Conservation (phyloP, 1,284 basidiomycete genomes). For the Sanghuangporus weigelae region DNA sequence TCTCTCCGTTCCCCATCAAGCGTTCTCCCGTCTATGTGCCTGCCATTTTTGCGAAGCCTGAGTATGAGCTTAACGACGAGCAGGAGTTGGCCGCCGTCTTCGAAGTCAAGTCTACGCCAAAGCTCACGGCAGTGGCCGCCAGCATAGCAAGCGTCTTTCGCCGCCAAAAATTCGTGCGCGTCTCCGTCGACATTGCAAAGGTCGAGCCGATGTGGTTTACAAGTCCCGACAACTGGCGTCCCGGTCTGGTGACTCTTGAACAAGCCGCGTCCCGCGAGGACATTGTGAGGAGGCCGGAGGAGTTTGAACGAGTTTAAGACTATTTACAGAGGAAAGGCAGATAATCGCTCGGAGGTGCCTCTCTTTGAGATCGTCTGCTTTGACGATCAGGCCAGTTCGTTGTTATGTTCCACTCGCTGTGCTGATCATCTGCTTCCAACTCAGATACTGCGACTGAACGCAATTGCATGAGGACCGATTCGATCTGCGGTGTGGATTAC, state of each 20-base stretch:
- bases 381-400: not conserved
- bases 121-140: not conserved
- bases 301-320: not conserved
- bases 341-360: not conserved
- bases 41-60: not conserved
- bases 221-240: slow-evolving; percentile 6
- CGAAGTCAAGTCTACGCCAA: not conserved
- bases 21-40: not conserved
- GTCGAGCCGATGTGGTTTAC: not conserved
- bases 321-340: not conserved
- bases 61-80: not conserved
- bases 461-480: too few species aligned
- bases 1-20: not conserved
- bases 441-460: too few species aligned
- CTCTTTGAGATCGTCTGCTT: not conserved
- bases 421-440: too few species aligned
- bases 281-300: slow-evolving; percentile 5
- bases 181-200: not conserved
- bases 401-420: too few species aligned
- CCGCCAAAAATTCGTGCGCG: not conserved
- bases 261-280: slow-evolving; percentile 7
- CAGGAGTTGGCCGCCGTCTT: not conserved
- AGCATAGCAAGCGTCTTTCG: not conserved
- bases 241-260: slow-evolving; percentile 2
- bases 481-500: not conserved